Evolutionary conservation across 257 asterid genomes (phyloP).

Genomic region (Solanum virginianum): DNA sequence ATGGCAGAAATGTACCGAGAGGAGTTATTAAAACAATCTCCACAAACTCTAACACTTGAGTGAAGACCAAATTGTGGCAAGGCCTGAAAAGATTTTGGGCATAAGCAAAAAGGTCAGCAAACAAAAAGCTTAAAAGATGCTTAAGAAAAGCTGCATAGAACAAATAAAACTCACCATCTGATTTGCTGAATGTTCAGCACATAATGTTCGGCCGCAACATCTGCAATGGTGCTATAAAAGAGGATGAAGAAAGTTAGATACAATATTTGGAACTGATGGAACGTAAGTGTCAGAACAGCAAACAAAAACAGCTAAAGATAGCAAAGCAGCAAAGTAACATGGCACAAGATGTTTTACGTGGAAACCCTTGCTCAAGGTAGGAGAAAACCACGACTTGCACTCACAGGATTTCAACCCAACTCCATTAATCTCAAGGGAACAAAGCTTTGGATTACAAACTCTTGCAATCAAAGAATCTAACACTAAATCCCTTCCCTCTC

Average conservation of each 20-base stretch:
- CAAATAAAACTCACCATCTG: constrained; percentile 53
- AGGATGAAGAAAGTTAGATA: neutral
- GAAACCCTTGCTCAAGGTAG: too few relatives aligned
- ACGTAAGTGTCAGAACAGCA: too few relatives aligned
- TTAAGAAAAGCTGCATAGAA: neutral
- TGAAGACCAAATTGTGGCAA: constrained; percentile 88
- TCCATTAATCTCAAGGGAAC: too few relatives aligned
- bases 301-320: too few relatives aligned
- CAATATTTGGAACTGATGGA: neutral
- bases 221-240: constrained; percentile 85
- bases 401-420: too few relatives aligned
- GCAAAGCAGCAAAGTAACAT: too few relatives aligned
- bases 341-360: too few relatives aligned
- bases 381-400: too few relatives aligned
- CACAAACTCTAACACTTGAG: constrained; percentile 81
- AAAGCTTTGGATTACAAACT: too few relatives aligned
- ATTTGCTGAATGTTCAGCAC: constrained; percentile 84
- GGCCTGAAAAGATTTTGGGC: constrained; percentile 39
- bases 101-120: neutral
- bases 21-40: constrained; percentile 73
- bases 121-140: neutral
- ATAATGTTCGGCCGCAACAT: constrained; percentile 89
- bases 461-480: too few relatives aligned
- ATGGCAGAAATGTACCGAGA: constrained; percentile 48
- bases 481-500: too few relatives aligned